Evolutionary conservation across 1,139 yeast species (phyloP).

Genomic region (Magnusiomyces paraingens): DNA sequence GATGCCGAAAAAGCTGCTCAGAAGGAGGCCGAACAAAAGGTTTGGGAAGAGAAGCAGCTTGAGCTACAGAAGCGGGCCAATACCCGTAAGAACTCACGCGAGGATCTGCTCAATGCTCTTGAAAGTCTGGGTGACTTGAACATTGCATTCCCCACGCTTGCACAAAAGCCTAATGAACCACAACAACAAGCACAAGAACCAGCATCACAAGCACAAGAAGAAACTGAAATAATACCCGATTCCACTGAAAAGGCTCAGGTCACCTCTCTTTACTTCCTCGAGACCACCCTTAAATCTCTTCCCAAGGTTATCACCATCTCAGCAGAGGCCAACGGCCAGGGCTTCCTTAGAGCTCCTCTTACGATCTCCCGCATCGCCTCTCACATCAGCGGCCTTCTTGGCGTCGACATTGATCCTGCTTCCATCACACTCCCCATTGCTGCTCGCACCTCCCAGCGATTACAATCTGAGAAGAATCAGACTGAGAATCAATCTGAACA

Average conservation of each 20-base stretch:
- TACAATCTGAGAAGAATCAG: constrained; percentile 3
- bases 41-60: constrained; percentile 1
- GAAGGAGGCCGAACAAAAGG: constrained; percentile 13
- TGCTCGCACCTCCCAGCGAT: background rate
- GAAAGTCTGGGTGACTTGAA: constrained; percentile 14
- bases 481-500: background rate
- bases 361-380: constrained; percentile 17
- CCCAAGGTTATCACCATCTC: constrained; percentile 22
- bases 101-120: constrained; percentile 12
- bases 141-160: constrained; percentile 9
- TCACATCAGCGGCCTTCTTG: constrained; percentile 21
- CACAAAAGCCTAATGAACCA: constrained; percentile 10
- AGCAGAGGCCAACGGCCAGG: constrained; percentile 6
- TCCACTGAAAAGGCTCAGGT: constrained; percentile 10
- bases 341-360: constrained; percentile 8
- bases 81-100: constrained; percentile 9
- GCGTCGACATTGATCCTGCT: constrained; percentile 15
- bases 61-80: constrained; percentile 6
- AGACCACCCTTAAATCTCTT: constrained; percentile 22
- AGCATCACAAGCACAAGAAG: constrained; percentile 8
- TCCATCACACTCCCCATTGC: constrained; percentile 13
- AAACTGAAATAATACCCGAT: constrained; percentile 5
- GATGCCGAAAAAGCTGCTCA: constrained; percentile 12
- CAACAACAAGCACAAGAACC: background rate
- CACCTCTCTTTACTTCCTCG: constrained; percentile 15